Evolutionary conservation across 2,329 filamentous ascomycete genomes (phyloP), one percentile per base, ranked within the genome.

Genomic region (Pezicula carpinea): DNA sequence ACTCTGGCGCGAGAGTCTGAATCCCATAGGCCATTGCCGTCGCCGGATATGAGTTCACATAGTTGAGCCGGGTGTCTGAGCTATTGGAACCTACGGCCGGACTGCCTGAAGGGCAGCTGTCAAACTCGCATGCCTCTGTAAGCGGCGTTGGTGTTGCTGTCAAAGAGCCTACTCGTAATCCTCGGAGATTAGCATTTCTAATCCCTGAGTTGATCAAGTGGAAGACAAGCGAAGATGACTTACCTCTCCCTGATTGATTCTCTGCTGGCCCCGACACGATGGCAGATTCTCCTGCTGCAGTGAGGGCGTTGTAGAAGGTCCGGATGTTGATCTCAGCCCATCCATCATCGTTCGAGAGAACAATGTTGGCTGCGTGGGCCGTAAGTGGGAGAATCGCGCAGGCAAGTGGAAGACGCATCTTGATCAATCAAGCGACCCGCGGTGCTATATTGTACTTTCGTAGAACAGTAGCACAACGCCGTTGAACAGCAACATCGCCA

Each of bases 281-380:
- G 7, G 81, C 79, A 8, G 79, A 69, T 55, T 87, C 76, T 0
- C 79, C 80, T 2, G 76, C 73, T 2, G 64, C 64, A 8, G 66
- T 72, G 34, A 88, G 66, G 11, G 72, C 69, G 44, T 78, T 65
- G 64, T 83, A 78, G 43, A 87, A 68, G 0, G 73, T 71, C 14
- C 84, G 76, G 42, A 83, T 67, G 58, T 87, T 85, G 34, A 74
- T 74, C 66, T 87, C 84, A 5, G 83, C 82, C 85, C 85, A 88
- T 29, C 85, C 84, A 60, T 88, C 85, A 54, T 88, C 84, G 64
- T 88, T 88, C 53, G 76, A 76, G 47, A 83, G 79, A 45, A 88
- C 60, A 57, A 84, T 78, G 54, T 80, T 79, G 39, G 75, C 60
- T 45, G 62, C 64, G 21, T 56, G 55, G 7, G 54, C 54, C 7